Base-by-base conservation (phyloP, 208 protist genomes). In the Lotmaria passim region DNA sequence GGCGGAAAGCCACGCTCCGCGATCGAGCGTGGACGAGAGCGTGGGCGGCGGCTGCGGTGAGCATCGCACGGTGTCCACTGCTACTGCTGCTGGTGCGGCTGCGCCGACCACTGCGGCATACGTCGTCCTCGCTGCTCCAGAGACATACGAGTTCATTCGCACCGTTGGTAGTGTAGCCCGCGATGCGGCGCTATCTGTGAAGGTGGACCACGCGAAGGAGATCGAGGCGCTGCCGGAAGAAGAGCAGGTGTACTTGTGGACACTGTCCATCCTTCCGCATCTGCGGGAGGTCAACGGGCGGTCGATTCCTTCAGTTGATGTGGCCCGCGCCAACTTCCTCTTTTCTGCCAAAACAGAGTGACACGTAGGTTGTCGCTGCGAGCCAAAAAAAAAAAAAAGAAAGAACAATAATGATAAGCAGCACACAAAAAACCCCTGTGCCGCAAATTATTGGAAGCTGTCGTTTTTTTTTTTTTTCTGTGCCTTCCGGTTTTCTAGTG, bases 241-340 rank as follows among this genome's bases (percentile, higher is more conserved):
- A 19, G 65, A 65, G 47, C 85, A 83, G 41, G 69, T 78, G 51
- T 73, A 63, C 26, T 51, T 87, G 51, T 79, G 78, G 59, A 60
- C 85, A 1, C 53, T 90, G 23, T 63, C 75, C 21, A 58, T 81
- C 11, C 69, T 90, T 10, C 81, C 85, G 6, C 81, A 83, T 12
- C 56, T 90, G n/a, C 61, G 57, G 12, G 33, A 66, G 52, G 23
- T 90, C 23, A 85, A 90, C 52, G 78, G 66, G 50, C 64, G 56
- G 24, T 0, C 31, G 6, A 70, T 83, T 23, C 43, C 34, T 3
- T 48, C 81, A 0, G 78, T 71, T 3, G 71, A 90, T 11, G 75
- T 90, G 4, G 73, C 81, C 3, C 75, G 76, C 28, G 84, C 84
- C 0, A 34, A 56, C 15, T 86, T 82, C 60, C 62, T 87, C n/a